These are phyloP conservation scores for Corinectria fuckeliana DNA, from an alignment of 2,329 filamentous ascomycete genomes.

Conservation along the genomic window DNA sequence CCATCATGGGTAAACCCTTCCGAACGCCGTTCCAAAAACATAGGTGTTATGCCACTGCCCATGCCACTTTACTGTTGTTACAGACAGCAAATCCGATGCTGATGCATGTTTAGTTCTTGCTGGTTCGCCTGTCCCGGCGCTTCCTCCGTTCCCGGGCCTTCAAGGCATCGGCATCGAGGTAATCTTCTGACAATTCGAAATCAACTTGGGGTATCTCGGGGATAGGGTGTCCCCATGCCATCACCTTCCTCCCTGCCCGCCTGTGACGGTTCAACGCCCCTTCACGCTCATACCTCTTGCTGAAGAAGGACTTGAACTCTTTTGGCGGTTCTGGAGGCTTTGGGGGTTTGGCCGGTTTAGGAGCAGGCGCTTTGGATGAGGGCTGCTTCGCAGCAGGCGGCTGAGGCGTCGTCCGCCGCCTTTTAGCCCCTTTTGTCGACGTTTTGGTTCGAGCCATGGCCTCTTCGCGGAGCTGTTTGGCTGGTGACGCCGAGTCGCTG, in stretches of 20 bases:
- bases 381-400: constrained; percentile 26
- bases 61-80: constrained; percentile 25
- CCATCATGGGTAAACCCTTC: constrained; percentile 2
- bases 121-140: constrained; percentile 64
- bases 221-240: constrained; percentile 83
- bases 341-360: constrained; percentile 33
- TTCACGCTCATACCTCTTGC: constrained; percentile 79
- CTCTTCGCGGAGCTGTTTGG: constrained; percentile 78
- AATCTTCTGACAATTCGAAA: constrained; percentile 76
- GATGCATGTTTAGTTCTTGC: constrained; percentile 43
- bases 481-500: constrained; percentile 50
- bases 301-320: constrained; percentile 87
- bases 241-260: constrained; percentile 70
- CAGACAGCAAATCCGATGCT: constrained; percentile 16
- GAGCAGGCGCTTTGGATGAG: constrained; percentile 2
- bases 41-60: neutral
- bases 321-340: constrained; percentile 51
- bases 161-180: constrained; percentile 61
- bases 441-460: constrained; percentile 61
- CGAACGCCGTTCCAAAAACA: constrained; percentile 16
- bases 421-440: constrained; percentile 45
- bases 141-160: constrained; percentile 67
- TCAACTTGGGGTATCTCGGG: constrained; percentile 75
- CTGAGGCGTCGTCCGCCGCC: constrained; percentile 39
- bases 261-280: constrained; percentile 76